Conservation (phyloP, 2,329 filamentous ascomycete species). For the Dactylellina drechsleri region DNA sequence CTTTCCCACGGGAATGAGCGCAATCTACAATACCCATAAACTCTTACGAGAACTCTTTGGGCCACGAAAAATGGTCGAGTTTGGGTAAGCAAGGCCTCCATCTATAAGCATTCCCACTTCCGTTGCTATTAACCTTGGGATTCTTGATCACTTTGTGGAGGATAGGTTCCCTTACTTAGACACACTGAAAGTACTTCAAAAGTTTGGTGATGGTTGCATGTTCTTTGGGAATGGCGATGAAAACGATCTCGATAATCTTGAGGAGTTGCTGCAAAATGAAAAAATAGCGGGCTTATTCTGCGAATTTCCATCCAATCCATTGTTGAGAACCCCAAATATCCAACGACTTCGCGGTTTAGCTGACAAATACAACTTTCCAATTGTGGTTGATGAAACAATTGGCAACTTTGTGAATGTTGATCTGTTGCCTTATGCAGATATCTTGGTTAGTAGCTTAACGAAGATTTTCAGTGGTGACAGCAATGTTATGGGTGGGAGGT, state of each 20-base stretch:
- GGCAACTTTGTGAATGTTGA: conserved; percentile 97
- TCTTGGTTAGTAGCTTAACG: conserved; percentile 93
- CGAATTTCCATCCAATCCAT: conserved; percentile 93
- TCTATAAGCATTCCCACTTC: background rate
- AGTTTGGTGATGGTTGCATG: conserved; percentile 86
- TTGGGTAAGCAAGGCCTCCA: conserved; percentile 67
- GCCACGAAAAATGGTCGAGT: conserved; percentile 80
- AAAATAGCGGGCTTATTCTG: conserved; percentile 85
- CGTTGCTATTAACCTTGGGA: background rate
- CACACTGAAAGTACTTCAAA: conserved; percentile 91
- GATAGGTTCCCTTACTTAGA: conserved; percentile 89
- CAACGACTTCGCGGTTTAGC: conserved; percentile 81
- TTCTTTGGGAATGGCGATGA: conserved; percentile 87
- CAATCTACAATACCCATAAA: conserved; percentile 89
- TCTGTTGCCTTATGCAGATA: conserved; percentile 85
- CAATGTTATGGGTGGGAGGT: conserved; percentile 95
- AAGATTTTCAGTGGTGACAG: conserved; percentile 98
- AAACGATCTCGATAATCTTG: conserved; percentile 84
- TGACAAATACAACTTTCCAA: conserved; percentile 83
- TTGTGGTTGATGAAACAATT: conserved; percentile 95
- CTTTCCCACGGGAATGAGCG: conserved; percentile 90
- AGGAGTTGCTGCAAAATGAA: conserved; percentile 77
- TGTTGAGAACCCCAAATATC: conserved; percentile 85
- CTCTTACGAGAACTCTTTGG: conserved; percentile 74
- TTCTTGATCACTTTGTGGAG: background rate